Base-by-base conservation (phyloP, 23 red algal genomes). In the Pyropia yezoensis region DNA sequence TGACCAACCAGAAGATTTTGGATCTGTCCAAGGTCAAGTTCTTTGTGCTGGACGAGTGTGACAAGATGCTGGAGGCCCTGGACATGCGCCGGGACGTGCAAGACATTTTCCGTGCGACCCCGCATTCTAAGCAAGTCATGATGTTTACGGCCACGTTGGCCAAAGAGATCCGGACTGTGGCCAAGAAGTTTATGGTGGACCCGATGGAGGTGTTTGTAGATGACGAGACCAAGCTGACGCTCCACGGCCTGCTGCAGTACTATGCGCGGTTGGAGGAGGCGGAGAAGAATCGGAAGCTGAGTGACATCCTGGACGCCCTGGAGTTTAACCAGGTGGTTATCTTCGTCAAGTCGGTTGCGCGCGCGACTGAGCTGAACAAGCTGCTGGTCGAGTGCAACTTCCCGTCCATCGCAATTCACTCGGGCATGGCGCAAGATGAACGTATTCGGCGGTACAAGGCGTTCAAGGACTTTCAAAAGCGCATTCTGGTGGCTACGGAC, bases 301-400 rank as follows among this genome's bases (percentile, higher is more conserved):
- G 77, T 18, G 85, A 96, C 57, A 72, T 89, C 20, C 29, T 96
- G 33, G 92, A 96, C 66, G 75, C 83, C 25, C 75, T 96, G 54
- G 92, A 96, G 47, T 96, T 96, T 28, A 96, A 96, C 72, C 92
- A 96, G 59, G 83, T 96, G 12, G 92, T 96, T 17, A 96, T 96
- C 19, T 96, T 96, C 60, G 92, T 96, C 62, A 88, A 88, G 72
- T 83, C 74, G 52, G 92, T 89, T 24, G 65, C 78, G 17, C 77
- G 92, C 17, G 78, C 79, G 14, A 85, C 74, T 15, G 79, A 79
- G 49, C 52, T 96, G n/a, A 96, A 96, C 62, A 88, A 96, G 62
- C 62, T 96, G 20, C 69, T 96, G 16, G 50, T 70, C 27, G 84
- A 96, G 65, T 79, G 81, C 63, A 90, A 90, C 33, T 96, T 96